A percentile compares a stretch with the other conserved stretches of the same genome.
Conservation (phyloP, 2,329 filamentous ascomycete species). For the Aciculosporium take region DNA sequence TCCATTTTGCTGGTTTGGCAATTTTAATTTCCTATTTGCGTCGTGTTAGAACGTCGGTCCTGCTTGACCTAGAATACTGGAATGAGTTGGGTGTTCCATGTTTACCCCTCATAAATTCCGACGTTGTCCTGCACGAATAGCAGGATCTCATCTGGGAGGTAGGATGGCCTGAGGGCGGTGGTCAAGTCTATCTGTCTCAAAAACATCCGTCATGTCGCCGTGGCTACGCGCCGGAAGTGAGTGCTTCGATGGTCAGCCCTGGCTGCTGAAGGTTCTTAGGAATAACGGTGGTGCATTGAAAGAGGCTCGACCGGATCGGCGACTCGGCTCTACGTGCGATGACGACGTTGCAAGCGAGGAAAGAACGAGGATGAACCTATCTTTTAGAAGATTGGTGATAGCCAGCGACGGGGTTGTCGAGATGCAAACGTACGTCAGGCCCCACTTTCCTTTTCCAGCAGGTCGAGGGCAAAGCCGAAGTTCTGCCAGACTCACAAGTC, state of each 20-base stretch:
- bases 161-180: slow-evolving; percentile 82
- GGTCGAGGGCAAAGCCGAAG: neutral
- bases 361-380: neutral
- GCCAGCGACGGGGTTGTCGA: too few relatives aligned
- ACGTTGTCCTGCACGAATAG: slow-evolving; percentile 97
- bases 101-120: slow-evolving; percentile 88
- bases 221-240: slow-evolving; percentile 7
- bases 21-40: slow-evolving; percentile 72
- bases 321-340: too few relatives aligned
- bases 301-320: too few relatives aligned
- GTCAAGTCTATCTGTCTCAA: slow-evolving; percentile 91
- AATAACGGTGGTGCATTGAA: neutral
- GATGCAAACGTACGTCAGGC: neutral
- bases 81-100: slow-evolving; percentile 8
- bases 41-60: slow-evolving; percentile 1
- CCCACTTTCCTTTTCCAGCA: too few relatives aligned
- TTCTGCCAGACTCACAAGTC: neutral
- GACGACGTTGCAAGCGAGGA: neutral
- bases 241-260: neutral
- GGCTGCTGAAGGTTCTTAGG: neutral
- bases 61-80: neutral
- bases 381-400: too few relatives aligned
- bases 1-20: slow-evolving; percentile 85
- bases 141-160: slow-evolving; percentile 84
- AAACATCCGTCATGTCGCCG: slow-evolving; percentile 70